These are phyloP conservation scores for Hortiboletus campestris DNA, from an alignment of 768 basidiomycete genomes.

Conservation along the genomic window DNA sequence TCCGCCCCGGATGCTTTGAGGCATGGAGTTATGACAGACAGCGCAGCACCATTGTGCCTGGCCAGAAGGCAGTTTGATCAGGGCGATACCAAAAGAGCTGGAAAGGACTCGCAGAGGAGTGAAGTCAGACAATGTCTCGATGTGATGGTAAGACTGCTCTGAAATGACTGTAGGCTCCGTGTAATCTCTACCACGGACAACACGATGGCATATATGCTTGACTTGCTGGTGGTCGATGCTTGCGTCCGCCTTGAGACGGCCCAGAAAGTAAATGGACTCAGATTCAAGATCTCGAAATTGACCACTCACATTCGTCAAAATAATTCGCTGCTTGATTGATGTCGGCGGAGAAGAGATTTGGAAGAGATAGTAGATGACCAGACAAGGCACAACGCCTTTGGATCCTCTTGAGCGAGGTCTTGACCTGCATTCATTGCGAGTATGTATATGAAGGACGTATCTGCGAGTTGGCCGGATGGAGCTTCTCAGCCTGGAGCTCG, in stretches of 20 bases:
- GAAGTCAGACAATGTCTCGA: constrained; percentile 72
- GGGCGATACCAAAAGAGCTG: background rate
- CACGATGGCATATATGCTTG: constrained; percentile 64
- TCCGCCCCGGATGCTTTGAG: constrained; percentile 63
- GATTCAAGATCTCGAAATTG: constrained; percentile 54
- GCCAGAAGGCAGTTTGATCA: background rate
- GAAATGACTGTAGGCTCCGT: constrained; percentile 69
- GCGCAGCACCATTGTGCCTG: constrained; percentile 63
- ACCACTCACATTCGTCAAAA: constrained; percentile 29
- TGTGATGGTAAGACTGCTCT: constrained; percentile 65
- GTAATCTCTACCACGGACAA: constrained; percentile 87
- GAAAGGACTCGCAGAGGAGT: constrained; percentile 65
- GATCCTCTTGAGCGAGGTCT: constrained; percentile 55
- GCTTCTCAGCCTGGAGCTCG: no score
- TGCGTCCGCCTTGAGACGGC: constrained; percentile 40
- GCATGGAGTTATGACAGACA: constrained; percentile 60
- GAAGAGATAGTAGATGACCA: constrained; percentile 54
- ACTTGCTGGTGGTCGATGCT: constrained; percentile 46
- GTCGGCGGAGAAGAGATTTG: constrained; percentile 44
- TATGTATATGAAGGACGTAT: constrained; percentile 35
- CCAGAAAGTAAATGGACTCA: constrained; percentile 62
- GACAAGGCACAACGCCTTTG: constrained; percentile 42
- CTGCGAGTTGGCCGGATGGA: no score
- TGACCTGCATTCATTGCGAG: constrained; percentile 82
- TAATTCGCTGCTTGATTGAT: background rate